Base-by-base conservation (phyloP, 768 basidiomycete species). In the Amanita thiersii region DNA sequence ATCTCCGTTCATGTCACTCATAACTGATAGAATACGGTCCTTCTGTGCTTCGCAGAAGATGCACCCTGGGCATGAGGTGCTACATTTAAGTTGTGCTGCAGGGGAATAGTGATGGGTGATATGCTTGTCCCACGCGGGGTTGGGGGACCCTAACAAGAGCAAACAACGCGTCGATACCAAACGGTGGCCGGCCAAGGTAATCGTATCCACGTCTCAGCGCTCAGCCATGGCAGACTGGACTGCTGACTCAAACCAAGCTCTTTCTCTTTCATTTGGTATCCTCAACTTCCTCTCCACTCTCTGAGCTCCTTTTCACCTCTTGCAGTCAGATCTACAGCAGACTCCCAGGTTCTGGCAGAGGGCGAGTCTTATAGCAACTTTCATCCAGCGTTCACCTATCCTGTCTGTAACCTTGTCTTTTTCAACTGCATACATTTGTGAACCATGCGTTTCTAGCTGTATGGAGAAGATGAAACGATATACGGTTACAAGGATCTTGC, bases 391-490 rank as follows among this genome's bases (percentile, higher is more conserved):
- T 99, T 98, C 65, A 97, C 94, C 0, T 99, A 99, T 63, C 92
- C 94, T 4, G 88, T 89, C 52, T 39, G 80, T 57, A 24, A 12
- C 18, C 34, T 26, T 30, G 23, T 36, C 32, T 17, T n/a, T 4
- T 39, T n/a, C 14, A 18, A 12, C 21, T 33, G 15, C 29, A 30
- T 43, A 36, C 24, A 29, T 39, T 35, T 19, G 5, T 39, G 14
- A 37, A 2, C 32, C 18, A 14, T 9, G 24, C 33, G 14, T 19
- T 7, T 31, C 3, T 45, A 90, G 87, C 92, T 99, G 54, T 97
- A 81, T 56, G 94, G 94, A 39, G 90, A 97, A 53, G 86, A 94
- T 40, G 92, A 99, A 64, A 92, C 82, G 64, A 83, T 98, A 43
- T 97, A 94, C 57, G 94, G 94, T 2, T 98, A 96, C 63, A 73